A percentile compares a stretch with the other conserved stretches of the same genome.
Evolutionary conservation across 345 rosid species (phyloP).

Genomic region (Erysimum cheiranthoides): DNA sequence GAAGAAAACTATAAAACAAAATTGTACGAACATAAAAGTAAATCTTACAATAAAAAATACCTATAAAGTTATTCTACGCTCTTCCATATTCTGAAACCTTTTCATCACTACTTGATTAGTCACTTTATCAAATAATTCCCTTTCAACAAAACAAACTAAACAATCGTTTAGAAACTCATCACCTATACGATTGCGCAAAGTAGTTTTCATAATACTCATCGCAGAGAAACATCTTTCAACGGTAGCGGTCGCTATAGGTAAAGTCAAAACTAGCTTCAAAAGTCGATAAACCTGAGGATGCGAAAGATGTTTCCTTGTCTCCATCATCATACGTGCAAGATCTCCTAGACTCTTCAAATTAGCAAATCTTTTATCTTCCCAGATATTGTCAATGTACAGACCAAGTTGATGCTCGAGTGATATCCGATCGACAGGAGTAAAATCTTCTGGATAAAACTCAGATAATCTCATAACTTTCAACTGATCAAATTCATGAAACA

Average conservation of each 20-base stretch:
- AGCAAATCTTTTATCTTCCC: neutral
- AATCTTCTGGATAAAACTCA: neutral
- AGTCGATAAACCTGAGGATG: neutral
- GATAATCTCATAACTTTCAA: neutral
- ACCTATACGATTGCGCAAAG: no score
- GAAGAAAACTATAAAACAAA: no score
- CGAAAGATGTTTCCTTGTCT: neutral
- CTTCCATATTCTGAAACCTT: no score
- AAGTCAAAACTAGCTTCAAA: neutral
- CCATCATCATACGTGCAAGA: neutral
- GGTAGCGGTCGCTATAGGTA: neutral
- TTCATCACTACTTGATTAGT: no score
- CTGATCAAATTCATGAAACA: neutral
- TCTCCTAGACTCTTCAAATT: neutral
- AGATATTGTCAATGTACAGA: neutral
- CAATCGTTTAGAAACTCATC: no score
- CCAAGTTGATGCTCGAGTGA: neutral
- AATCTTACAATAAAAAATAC: no score
- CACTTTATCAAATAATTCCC: no score
- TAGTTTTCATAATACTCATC: neutral
- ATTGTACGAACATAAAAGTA: no score
- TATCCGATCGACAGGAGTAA: neutral
- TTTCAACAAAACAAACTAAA: no score
- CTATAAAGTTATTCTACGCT: no score
- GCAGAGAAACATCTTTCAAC: neutral